Evolutionary conservation across 139 green algal species (phyloP), one percentile per base, ranked within the genome.

Genomic region (Bryopsis sp.): DNA sequence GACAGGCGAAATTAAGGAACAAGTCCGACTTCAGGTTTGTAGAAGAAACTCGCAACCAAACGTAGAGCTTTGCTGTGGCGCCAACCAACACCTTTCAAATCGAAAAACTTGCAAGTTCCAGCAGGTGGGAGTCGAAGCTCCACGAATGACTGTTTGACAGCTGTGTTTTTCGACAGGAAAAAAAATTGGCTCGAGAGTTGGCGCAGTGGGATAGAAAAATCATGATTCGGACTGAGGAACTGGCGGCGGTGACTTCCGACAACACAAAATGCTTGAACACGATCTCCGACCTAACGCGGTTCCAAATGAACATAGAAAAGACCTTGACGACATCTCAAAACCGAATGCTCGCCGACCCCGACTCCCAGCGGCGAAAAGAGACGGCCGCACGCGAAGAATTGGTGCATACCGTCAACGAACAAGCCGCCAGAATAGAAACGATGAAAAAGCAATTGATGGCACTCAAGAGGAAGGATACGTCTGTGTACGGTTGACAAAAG

Each of bases 221-320:
- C 34, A 46, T 73, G 7, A 39, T 64, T 19, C 78, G 79, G 29
- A 85, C 67, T 36, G 69, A 85, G 38, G 80, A 90, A 73, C 70
- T 92, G 60, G 67, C 76, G 7, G 39, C 4, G 39, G 70, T 83
- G 28, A 92, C 84, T 6, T 54, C 58, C 1, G 84, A 86, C 61
- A 92, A 92, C 79, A 92, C 86, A 2, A 68, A 39, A 29, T 83
- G 76, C 58, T 67, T 92, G 28, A 84, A 84, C 50, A 71, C 74
- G 0, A 76, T 89, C 1, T 80, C 76, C 8, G 76, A 84, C 11
- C 75, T 89, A 19, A 86, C 80, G 0, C 43, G 61, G 0, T 59
- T 60, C 38, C 84, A 90, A 64, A 70, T 73, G 28, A 39, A 67
- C 3, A 71, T 89, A 37, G 84, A 90, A 26, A 58, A 54, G 22